These are phyloP conservation scores for Arthrobotrys iridis DNA, from an alignment of 2,329 filamentous ascomycete species.

Conservation along the genomic window DNA sequence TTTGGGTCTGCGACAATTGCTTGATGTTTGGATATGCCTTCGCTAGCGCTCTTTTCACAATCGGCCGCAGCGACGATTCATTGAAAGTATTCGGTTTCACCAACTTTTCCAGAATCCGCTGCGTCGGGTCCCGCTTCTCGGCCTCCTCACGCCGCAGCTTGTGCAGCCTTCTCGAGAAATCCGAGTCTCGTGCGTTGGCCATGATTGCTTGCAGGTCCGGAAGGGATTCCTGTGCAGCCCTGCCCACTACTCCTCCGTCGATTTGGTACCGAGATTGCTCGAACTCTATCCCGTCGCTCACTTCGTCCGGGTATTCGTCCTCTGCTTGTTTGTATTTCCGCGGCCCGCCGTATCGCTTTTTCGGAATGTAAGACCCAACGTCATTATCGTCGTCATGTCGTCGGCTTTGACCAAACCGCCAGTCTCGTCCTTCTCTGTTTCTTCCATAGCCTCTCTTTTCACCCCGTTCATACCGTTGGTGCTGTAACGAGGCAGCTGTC, in stretches of 20 bases:
- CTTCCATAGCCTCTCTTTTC: neutral
- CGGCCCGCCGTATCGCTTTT: constrained; percentile 31
- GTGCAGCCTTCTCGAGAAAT: constrained; percentile 43
- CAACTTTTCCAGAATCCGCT: constrained; percentile 17
- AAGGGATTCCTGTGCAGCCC: neutral
- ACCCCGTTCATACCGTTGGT: constrained; percentile 4
- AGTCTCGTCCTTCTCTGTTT: neutral
- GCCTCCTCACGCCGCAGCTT: constrained; percentile 45
- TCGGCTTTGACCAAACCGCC: neutral
- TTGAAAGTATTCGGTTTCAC: constrained; percentile 36
- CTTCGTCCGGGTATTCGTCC: constrained; percentile 42
- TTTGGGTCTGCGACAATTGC: constrained; percentile 54
- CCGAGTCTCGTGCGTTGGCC: constrained; percentile 32
- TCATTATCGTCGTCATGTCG: constrained; percentile 11
- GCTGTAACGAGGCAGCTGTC: constrained; percentile 27
- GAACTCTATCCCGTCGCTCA: constrained; percentile 8
- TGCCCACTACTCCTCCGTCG: constrained; percentile 1
- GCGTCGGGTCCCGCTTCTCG: constrained; percentile 36
- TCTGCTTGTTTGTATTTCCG: constrained; percentile 12
- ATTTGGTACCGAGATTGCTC: constrained; percentile 20
- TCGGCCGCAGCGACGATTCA: constrained; percentile 53
- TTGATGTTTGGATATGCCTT: constrained; percentile 56
- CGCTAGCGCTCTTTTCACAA: constrained; percentile 55
- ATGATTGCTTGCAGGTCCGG: constrained; percentile 44
- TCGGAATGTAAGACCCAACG: constrained; percentile 6